Evolutionary conservation across 306 rosid species (phyloP).

Genomic region (Lotus japonicus): DNA sequence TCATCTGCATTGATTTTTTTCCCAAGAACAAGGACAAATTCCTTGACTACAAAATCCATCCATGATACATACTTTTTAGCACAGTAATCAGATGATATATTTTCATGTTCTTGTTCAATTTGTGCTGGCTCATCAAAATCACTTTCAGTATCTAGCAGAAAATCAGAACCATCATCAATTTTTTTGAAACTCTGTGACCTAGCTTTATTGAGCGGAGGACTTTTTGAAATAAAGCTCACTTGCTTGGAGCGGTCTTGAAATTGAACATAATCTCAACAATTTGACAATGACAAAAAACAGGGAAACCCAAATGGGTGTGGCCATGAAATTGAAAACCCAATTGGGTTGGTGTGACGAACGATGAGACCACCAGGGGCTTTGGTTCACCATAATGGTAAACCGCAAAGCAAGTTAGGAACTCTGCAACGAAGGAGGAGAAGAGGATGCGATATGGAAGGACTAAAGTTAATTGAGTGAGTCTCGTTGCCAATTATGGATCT

Average conservation of each 20-base stretch:
- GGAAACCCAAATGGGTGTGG: too few species aligned
- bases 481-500: too few species aligned
- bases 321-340: too few species aligned
- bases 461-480: too few species aligned
- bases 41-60: constrained; percentile 64
- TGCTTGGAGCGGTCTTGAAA: constrained; percentile 60
- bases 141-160: constrained; percentile 62
- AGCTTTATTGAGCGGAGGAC: constrained; percentile 48
- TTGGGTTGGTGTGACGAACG: too few species aligned
- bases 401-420: too few species aligned
- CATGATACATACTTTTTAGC: constrained; percentile 39
- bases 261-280: too few species aligned
- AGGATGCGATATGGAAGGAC: too few species aligned
- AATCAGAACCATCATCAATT: constrained; percentile 48
- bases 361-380: too few species aligned
- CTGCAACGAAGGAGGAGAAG: too few species aligned
- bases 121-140: constrained; percentile 62
- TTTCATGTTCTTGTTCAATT: constrained; percentile 43
- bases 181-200: constrained; percentile 64
- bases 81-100: constrained; percentile 25
- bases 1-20: constrained; percentile 35
- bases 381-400: too few species aligned
- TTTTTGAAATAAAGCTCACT: constrained; percentile 67
- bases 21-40: constrained; percentile 58
- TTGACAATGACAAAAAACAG: too few species aligned